phyloP scores from a whole-genome alignment of 2,329 filamentous ascomycete genomes.

The Fusarium xyrophilum region DNA sequence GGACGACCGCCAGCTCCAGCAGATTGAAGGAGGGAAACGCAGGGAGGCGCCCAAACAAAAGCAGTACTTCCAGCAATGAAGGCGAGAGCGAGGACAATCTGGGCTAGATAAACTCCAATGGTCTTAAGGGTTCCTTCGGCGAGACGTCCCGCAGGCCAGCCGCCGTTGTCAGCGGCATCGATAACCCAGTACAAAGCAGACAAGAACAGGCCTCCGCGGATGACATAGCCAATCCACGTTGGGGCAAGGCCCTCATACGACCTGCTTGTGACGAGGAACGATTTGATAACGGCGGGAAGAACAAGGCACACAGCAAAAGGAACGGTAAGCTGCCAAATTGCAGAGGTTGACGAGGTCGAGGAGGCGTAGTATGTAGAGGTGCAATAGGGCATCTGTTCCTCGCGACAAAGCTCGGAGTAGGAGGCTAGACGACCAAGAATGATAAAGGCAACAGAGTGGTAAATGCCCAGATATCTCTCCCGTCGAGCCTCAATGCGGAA shows the following conservation, averaged over 20 bases:
- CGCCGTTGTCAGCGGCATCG: conserved; percentile 84
- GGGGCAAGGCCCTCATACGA: conserved; percentile 89
- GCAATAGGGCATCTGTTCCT: conserved; percentile 98
- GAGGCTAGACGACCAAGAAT: conserved; percentile 80
- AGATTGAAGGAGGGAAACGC: conserved; percentile 72
- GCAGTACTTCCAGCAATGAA: conserved; percentile 84
- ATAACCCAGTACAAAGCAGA: conserved; percentile 86
- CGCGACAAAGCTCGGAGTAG: conserved; percentile 89
- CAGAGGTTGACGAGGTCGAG: conserved; percentile 87
- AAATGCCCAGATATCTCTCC: conserved; percentile 78
- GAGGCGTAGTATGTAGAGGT: conserved; percentile 95
- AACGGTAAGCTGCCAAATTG: conserved; percentile 84
- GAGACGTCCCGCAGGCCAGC: conserved; percentile 70
- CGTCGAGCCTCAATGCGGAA: conserved; percentile 71
- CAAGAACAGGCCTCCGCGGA: conserved; percentile 78
- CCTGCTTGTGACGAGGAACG: conserved; percentile 80
- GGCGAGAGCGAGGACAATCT: conserved; percentile 78
- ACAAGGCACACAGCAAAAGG: conserved; percentile 76
- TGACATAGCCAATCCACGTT: conserved; percentile 80
- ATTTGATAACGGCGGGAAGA: conserved; percentile 77
- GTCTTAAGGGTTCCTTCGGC: conserved; percentile 72
- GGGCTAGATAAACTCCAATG: conserved; percentile 77
- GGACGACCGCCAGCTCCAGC: conserved; percentile 54
- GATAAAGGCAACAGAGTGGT: conserved; percentile 85
- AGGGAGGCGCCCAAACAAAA: conserved; percentile 85